Conservation (phyloP, 164 flowering plant species). For the Litsea cubeba region DNA sequence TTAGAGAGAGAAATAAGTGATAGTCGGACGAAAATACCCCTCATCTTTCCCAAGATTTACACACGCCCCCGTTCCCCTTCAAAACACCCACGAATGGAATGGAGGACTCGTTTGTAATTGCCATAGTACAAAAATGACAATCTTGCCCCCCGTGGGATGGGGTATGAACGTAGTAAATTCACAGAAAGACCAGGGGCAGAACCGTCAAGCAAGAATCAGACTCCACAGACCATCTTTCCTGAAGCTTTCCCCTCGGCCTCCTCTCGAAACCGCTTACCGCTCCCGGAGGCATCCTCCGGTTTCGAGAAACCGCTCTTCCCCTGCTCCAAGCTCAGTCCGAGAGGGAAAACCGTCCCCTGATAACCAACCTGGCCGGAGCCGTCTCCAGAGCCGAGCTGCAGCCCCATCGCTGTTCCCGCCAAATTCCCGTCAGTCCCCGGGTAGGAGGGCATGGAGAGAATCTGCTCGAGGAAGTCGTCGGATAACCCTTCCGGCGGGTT, state of each 20-base stretch:
- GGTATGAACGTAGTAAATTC: not conserved
- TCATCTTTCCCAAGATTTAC: not conserved
- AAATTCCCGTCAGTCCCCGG: constrained; percentile 30
- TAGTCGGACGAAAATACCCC: not conserved
- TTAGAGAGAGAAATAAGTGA: not conserved
- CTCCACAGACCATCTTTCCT: constrained; percentile 38
- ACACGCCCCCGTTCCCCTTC: not conserved
- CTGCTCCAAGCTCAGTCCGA: constrained; percentile 81
- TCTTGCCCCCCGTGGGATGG: not conserved
- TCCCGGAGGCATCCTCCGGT: constrained; percentile 59
- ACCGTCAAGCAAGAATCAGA: not conserved
- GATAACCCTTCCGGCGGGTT: constrained; percentile 50
- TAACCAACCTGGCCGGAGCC: constrained; percentile 9
- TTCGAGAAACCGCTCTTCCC: constrained; percentile 54
- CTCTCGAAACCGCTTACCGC: constrained; percentile 58
- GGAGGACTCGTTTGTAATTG: not conserved
- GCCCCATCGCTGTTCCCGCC: constrained; percentile 49
- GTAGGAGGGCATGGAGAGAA: constrained; percentile 54
- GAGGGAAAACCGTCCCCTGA: constrained; percentile 46
- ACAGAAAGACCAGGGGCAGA: not conserved
- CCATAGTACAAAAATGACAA: not conserved
- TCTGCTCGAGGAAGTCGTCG: constrained; percentile 84
- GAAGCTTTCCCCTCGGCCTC: constrained; percentile 42
- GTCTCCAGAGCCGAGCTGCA: constrained; percentile 72
- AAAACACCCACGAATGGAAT: not conserved